Evolutionary conservation across 192 early-diverging fungal genomes (phyloP).

Genomic region (Anaeromyces robustus): DNA sequence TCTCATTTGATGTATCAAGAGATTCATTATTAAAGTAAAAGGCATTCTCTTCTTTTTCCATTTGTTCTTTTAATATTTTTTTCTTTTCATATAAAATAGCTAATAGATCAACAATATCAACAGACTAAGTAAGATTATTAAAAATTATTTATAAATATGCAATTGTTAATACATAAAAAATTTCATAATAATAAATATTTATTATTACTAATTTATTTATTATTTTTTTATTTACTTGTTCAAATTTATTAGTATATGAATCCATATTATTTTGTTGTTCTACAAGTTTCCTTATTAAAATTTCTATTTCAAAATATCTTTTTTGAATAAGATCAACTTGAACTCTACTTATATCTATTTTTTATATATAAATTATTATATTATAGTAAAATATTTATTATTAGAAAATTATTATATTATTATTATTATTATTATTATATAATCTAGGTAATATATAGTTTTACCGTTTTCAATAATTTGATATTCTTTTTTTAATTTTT

Average conservation of each 20-base stretch:
- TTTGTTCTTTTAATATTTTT: slow-evolving; percentile 22
- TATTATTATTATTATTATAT: no score
- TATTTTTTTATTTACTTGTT: not conserved
- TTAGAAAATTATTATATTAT: not conserved
- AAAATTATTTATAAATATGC: not conserved
- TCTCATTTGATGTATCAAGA: slow-evolving; percentile 12
- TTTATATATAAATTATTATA: no score
- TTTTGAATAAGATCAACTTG: not conserved
- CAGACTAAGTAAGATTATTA: slow-evolving; percentile 22
- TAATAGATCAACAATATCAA: slow-evolving; percentile 36
- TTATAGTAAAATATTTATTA: not conserved
- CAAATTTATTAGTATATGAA: not conserved
- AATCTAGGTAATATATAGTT: not conserved
- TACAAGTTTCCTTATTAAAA: not conserved
- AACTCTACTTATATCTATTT: not conserved
- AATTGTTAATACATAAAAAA: no score
- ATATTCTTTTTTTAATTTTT: not conserved
- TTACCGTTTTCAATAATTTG: not conserved
- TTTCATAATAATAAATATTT: no score
- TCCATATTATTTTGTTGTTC: not conserved
- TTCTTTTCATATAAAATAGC: slow-evolving; percentile 42
- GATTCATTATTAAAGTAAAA: slow-evolving; percentile 7
- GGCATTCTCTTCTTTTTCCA: slow-evolving; percentile 2
- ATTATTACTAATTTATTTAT: no score
- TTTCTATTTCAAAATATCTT: not conserved